Evolutionary conservation across 257 asterid genomes (phyloP), one percentile per base, ranked within the genome.

Genomic region (Phtheirospermum japonicum): DNA sequence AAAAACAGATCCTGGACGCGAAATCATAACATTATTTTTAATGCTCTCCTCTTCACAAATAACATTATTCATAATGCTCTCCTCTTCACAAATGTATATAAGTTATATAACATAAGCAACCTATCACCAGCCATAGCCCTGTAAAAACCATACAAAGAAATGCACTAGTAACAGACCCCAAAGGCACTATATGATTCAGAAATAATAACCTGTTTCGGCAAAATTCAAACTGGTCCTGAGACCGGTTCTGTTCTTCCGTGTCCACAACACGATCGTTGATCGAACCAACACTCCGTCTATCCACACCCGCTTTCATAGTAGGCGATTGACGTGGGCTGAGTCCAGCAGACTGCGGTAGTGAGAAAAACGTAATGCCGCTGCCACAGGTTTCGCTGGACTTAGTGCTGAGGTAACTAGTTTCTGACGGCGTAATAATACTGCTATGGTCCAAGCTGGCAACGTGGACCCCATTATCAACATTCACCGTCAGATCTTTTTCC

Each of bases 341-440:
- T 61, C 69, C 82, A 58, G 79, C 56, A 71, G 91, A 83, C 51
- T 73, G 86, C 68, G 95, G 85, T 60, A 76, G 56, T 49, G 95
- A 83, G 43, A 73, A 78, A 68, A 78, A 73, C 43, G 90, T 78
- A 26, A 70, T 67, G 66, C 83, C 77, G 78, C 89, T 83, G 65
- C 74, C 80, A 70, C 83, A 76, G 61, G 97, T 92, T 69, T 76
- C 87, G 60, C 94, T 77, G 57, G 99, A 92, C 75, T 77, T 92
- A 51, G 81, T 71, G 81, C 97, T 92, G 72, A 80, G 67, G 64
- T 85, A 80, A 83, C 99, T 92, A 60, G 76, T 75, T 46, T 76
- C 84, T 66, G 97, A 82, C 11, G 87, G 84, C 4, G 90, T 83
- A 62, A 68, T 57, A 64, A 62, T 67, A 73, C 83, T 77, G 70